These are phyloP conservation scores for Fusarium sp. DNA, from an alignment of 2,329 filamentous ascomycete species.

Conservation along the genomic window DNA sequence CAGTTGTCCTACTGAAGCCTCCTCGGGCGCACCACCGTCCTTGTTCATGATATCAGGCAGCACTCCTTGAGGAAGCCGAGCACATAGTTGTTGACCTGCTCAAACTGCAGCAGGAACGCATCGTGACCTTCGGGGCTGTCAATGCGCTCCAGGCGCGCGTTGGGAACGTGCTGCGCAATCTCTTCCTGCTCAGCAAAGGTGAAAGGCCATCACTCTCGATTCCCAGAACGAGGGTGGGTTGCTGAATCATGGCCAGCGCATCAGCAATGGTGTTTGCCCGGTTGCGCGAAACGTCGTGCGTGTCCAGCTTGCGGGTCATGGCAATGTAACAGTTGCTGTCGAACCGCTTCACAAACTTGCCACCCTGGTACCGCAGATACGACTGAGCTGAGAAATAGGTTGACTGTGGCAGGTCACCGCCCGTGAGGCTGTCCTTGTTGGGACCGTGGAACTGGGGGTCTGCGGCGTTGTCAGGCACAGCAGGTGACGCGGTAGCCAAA, in stretches of 20 bases:
- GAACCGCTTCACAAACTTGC: constrained; percentile 96
- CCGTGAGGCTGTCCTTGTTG: constrained; percentile 62
- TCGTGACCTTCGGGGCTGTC: constrained; percentile 96
- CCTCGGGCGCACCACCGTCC: constrained; percentile 62
- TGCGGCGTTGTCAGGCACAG: constrained; percentile 42
- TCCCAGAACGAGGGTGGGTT: constrained; percentile 90
- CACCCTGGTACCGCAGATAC: constrained; percentile 94
- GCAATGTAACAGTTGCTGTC: constrained; percentile 99
- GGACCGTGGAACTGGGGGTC: constrained; percentile 80
- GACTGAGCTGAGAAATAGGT: constrained; percentile 99
- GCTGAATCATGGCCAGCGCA: constrained; percentile 84
- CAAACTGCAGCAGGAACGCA: constrained; percentile 95
- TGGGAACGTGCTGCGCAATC: constrained; percentile 82
- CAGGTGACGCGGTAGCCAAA: constrained; percentile 41
- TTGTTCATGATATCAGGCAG: constrained; percentile 89
- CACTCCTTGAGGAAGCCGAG: constrained; percentile 85
- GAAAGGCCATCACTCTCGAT: constrained; percentile 98
- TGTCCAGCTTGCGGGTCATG: constrained; percentile 97
- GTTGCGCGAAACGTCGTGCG: constrained; percentile 90
- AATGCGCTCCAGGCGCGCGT: constrained; percentile 85
- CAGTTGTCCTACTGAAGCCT: constrained; percentile 68
- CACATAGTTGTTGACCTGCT: constrained; percentile 93
- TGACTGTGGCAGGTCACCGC: constrained; percentile 68
- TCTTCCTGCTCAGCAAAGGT: constrained; percentile 98
- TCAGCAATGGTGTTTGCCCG: constrained; percentile 76